Conservation (phyloP, 345 rosid genomes). For the Punica granatum region DNA sequence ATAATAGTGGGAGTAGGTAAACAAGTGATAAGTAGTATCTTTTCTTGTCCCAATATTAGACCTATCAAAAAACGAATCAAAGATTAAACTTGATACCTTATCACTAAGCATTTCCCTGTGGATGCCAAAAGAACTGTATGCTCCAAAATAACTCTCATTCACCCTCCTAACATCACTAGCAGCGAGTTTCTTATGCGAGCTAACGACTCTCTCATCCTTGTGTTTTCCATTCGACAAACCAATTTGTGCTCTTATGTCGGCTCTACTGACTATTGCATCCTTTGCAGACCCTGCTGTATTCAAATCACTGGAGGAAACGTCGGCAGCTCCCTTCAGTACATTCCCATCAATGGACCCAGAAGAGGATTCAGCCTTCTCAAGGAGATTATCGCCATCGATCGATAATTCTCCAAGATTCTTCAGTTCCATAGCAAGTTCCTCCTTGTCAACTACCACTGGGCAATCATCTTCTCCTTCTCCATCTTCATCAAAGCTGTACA, state of each 20-base stretch:
- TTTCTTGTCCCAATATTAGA: not conserved
- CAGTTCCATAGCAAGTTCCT: slow-evolving; percentile 40
- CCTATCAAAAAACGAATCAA: not conserved
- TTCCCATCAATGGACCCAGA: slow-evolving; percentile 14
- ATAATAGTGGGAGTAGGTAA: not conserved
- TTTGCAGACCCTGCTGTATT: slow-evolving; percentile 17
- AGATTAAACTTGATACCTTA: slow-evolving; percentile 41
- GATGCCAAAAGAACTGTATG: slow-evolving; percentile 84
- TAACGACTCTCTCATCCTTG: slow-evolving; percentile 21
- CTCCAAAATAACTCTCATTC: slow-evolving; percentile 74
- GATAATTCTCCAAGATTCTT: slow-evolving; percentile 31
- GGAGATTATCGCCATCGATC: slow-evolving; percentile 26
- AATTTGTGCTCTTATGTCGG: slow-evolving; percentile 13
- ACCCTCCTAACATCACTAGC: slow-evolving; percentile 49
- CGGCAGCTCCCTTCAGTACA: slow-evolving; percentile 22
- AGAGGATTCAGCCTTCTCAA: slow-evolving; percentile 18
- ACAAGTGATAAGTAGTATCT: not conserved
- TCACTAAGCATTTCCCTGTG: slow-evolving; percentile 89
- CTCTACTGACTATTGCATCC: slow-evolving; percentile 19
- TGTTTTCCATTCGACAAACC: slow-evolving; percentile 12
- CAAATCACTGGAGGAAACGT: slow-evolving; percentile 25
- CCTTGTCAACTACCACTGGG: slow-evolving; percentile 30
- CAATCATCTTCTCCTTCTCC: slow-evolving; percentile 61
- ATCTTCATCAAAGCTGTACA: slow-evolving; percentile 68
- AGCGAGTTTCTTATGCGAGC: slow-evolving; percentile 24